Evolutionary conservation across 1,284 basidiomycete genomes (phyloP), one percentile per base, ranked within the genome.

Genomic region (Apiotrichum domesticum): DNA sequence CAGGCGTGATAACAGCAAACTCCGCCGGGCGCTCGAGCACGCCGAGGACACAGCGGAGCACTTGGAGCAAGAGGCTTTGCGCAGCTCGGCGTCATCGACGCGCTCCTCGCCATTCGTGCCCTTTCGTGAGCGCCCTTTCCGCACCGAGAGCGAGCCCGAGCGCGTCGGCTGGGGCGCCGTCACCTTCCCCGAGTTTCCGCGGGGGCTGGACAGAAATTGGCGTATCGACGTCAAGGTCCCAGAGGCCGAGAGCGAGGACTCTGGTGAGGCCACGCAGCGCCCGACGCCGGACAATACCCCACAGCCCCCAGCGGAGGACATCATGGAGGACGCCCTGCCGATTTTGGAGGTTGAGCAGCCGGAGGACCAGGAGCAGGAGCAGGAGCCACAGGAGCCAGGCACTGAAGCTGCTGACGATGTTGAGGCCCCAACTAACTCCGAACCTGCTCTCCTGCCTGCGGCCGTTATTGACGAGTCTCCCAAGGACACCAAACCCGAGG

Each of bases 1-100:
- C 40, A 60, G 64, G 14, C 65, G 58, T 46, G 70, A 73, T 29
- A 54, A 70, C 35, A 61, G 66, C 3, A 69, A 69, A 54, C 62
- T 72, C 32, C 63, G 67, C 39, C 58, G 66, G 9, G 66, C 70
- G 43, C 63, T 68, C 21, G 59, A 68, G 34, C 56, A 65, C 37
- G 62, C 65, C 1, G 70, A 73, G 43, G 57, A 58, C 21, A 46
- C 39, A 3, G 51, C 54, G 3, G 58, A 56, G 48, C 51, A 48
- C 32, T 34, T 56, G 2, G 52, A 50, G 42, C 49, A 58, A 6
- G 52, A 37, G 1, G 14, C 47, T 13, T 21, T 51, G 14, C 39
- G 40, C 50, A 45, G 42, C 42, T 33, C 52, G 10, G 13, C 43
- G 2, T 43, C 48, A 9, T 50, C 49, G n/a, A 15, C 13, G 11